Conservation (phyloP, 164 flowering plant species). For the Tinospora cordifolia region DNA sequence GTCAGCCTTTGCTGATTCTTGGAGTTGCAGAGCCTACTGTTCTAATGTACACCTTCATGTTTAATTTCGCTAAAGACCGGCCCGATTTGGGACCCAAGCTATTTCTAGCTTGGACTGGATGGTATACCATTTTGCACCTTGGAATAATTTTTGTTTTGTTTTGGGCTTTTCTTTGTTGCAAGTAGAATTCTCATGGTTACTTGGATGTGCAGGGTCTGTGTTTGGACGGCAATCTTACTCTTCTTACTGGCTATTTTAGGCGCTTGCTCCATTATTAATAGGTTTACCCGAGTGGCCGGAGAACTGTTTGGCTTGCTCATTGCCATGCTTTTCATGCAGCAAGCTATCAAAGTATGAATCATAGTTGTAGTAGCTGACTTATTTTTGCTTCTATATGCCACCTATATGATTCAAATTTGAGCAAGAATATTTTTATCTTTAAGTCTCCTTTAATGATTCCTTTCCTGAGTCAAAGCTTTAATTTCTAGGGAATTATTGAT, state of each 20-base stretch:
- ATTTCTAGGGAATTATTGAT: conserved; percentile 66
- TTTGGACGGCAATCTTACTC: conserved; percentile 71
- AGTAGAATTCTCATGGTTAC: background rate
- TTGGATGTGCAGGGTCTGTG: conserved; percentile 62
- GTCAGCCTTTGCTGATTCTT: conserved; percentile 87
- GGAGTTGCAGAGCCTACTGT: conserved; percentile 99
- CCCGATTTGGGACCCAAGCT: conserved; percentile 72
- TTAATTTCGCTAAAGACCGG: conserved; percentile 74
- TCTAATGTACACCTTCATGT: conserved; percentile 97
- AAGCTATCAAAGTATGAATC: conserved; percentile 41
- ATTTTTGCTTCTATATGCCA: background rate
- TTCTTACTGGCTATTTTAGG: conserved; percentile 67
- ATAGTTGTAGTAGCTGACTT: background rate
- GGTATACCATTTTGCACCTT: conserved; percentile 40
- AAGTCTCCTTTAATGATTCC: background rate
- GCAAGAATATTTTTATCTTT: background rate
- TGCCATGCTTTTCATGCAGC: conserved; percentile 91
- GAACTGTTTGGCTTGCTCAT: conserved; percentile 84
- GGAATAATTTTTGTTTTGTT: background rate
- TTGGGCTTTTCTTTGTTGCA: conserved; percentile 16
- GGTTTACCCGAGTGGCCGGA: conserved; percentile 89
- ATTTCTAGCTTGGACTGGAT: conserved; percentile 91
- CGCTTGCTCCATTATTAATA: conserved; percentile 82
- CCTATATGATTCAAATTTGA: too few species aligned
- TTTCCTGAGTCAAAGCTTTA: background rate